phyloP scores from a whole-genome alignment of 1,284 basidiomycete genomes.

The Coniophora puteana region DNA sequence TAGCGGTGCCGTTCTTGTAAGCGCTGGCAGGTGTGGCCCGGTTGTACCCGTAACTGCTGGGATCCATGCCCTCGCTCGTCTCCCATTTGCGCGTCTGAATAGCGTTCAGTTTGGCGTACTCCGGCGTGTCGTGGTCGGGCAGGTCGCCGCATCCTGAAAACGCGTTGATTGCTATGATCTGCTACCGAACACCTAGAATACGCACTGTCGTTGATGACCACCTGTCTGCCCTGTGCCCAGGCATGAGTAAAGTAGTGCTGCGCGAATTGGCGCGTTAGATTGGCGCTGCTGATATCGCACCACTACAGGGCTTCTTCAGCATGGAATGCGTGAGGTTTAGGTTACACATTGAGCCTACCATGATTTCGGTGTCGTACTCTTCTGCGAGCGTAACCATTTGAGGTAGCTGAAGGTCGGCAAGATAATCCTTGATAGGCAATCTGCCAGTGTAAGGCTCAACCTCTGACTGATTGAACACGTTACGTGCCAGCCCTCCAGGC shows the following conservation, averaged over 20 bases:
- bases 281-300: conserved; percentile 61
- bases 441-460: conserved; percentile 54
- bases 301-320: conserved; percentile 29
- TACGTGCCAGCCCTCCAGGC: conserved; percentile 52
- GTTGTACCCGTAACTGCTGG: conserved; percentile 44
- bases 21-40: conserved; percentile 36
- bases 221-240: conserved; percentile 43
- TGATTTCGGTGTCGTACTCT: conserved; percentile 51
- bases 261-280: conserved; percentile 44
- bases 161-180: neutral
- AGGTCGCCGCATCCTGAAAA: conserved; percentile 36
- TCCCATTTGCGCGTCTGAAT: conserved; percentile 54
- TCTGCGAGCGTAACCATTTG: conserved; percentile 54
- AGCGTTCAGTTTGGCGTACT: conserved; percentile 48
- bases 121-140: conserved; percentile 55
- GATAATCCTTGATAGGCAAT: conserved; percentile 45
- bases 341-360: conserved; percentile 33
- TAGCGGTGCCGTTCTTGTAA: conserved; percentile 46
- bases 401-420: conserved; percentile 49
- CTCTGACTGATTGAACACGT: conserved; percentile 44
- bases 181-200: conserved; percentile 1
- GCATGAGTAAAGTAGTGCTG: conserved; percentile 51
- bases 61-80: conserved; percentile 50
- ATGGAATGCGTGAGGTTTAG: neutral
- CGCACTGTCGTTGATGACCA: conserved; percentile 52